Percentiles rank a stretch among this genome's conserved stretches.
phyloP scores from a whole-genome alignment of 371 early-diverging fungal genomes.

The Mucor indicus region DNA sequence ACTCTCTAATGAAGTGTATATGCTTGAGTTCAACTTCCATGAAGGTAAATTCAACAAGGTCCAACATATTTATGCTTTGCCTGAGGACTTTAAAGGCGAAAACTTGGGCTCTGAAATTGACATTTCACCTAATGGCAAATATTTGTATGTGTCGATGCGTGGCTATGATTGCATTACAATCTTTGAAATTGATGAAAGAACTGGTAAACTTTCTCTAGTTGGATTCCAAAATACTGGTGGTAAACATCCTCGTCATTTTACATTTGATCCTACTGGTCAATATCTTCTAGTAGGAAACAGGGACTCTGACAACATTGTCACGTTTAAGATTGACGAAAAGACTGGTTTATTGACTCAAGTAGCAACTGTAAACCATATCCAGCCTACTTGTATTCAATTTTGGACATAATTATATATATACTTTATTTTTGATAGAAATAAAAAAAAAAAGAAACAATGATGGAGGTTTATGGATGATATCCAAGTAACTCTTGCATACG shows the following conservation, averaged over 20 bases:
- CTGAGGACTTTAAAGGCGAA: conserved; percentile 24
- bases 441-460: background rate
- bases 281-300: conserved; percentile 41
- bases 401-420: conserved; percentile 6
- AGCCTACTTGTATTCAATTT: conserved; percentile 44
- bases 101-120: conserved; percentile 39
- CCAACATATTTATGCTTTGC: conserved; percentile 30
- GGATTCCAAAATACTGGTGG: conserved; percentile 31
- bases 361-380: conserved; percentile 23
- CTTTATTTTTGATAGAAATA: background rate
- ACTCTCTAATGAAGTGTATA: conserved; percentile 31
- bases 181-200: conserved; percentile 25
- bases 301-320: conserved; percentile 36
- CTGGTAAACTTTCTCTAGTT: conserved; percentile 33
- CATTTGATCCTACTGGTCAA: conserved; percentile 38
- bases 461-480: conserved; percentile 22
- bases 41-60: conserved; percentile 29
- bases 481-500: conserved; percentile 49
- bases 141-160: conserved; percentile 40
- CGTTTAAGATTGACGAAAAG: conserved; percentile 30
- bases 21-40: conserved; percentile 31
- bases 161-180: conserved; percentile 36
- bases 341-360: conserved; percentile 27
- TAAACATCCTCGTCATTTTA: conserved; percentile 42
- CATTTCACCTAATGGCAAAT: conserved; percentile 33